Conservation (phyloP, 1,284 basidiomycete genomes). For the Trichosporon sp. region DNA sequence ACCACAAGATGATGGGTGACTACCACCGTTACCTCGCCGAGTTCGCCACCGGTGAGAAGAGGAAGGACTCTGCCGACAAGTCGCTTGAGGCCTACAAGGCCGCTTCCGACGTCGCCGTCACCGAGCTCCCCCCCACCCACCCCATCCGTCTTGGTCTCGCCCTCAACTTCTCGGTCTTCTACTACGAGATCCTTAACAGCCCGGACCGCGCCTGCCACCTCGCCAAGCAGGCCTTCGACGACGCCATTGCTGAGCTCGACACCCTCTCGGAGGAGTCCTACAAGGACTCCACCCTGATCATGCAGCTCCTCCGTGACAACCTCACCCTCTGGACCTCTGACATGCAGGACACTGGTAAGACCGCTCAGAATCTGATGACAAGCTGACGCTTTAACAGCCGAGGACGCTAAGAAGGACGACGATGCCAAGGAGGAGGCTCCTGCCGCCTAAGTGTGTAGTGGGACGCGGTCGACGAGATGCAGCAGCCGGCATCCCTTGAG, state of each 20-base stretch:
- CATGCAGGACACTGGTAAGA: constrained; percentile 63
- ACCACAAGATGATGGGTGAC: constrained; percentile 99
- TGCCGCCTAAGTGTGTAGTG: constrained; percentile 40
- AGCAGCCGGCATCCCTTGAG: constrained; percentile 33
- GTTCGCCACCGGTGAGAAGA: constrained; percentile 98
- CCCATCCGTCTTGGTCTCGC: constrained; percentile 99
- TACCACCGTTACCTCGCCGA: constrained; percentile 99
- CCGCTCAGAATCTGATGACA: no score
- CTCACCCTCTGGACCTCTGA: constrained; percentile 97
- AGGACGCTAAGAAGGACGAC: constrained; percentile 47
- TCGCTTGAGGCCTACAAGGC: constrained; percentile 99
- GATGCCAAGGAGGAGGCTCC: constrained; percentile 50
- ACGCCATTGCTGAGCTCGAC: constrained; percentile 99
- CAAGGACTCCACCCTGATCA: constrained; percentile 98
- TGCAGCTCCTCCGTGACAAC: constrained; percentile 99
- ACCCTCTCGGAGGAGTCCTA: constrained; percentile 99
- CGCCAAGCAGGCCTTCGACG: constrained; percentile 99
- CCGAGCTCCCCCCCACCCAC: constrained; percentile 97
- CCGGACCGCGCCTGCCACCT: constrained; percentile 99
- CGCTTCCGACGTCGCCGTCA: constrained; percentile 96
- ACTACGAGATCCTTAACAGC: constrained; percentile 98
- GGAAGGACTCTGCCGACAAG: constrained; percentile 97
- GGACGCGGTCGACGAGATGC: constrained; percentile 32
- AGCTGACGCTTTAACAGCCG: constrained; percentile 23
- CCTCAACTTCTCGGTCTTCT: constrained; percentile 99